Evolutionary conservation across 768 basidiomycete species (phyloP).

Genomic region (Mycena haematopus): DNA sequence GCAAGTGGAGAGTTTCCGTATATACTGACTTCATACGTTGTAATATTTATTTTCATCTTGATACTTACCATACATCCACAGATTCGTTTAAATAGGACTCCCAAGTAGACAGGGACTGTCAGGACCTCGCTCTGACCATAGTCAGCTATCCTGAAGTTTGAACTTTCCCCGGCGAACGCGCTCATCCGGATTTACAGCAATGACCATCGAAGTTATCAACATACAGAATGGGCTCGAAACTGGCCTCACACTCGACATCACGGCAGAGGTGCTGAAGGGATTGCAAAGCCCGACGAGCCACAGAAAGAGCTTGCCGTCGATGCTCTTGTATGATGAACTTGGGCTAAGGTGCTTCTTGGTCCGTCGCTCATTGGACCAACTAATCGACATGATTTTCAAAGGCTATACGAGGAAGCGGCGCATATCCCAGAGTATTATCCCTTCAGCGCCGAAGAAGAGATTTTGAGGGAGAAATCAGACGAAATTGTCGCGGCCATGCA

Average conservation of each 20-base stretch:
- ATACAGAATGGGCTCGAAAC: slow-evolving; percentile 46
- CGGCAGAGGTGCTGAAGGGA: slow-evolving; percentile 20
- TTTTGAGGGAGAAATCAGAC: slow-evolving; percentile 72
- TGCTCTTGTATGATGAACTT: slow-evolving; percentile 69
- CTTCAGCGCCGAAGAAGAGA: slow-evolving; percentile 86
- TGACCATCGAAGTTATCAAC: slow-evolving; percentile 59
- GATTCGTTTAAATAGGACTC: no score
- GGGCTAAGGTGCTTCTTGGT: slow-evolving; percentile 66
- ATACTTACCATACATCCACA: no score
- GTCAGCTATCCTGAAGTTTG: no score
- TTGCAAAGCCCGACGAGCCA: not conserved
- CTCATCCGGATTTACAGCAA: slow-evolving; percentile 24
- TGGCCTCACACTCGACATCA: slow-evolving; percentile 38
- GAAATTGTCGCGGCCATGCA: slow-evolving; percentile 84
- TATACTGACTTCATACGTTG: no score
- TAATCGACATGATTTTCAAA: slow-evolving; percentile 1
- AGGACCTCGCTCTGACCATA: no score
- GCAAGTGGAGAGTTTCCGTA: no score
- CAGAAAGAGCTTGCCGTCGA: slow-evolving; percentile 24
- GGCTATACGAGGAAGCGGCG: slow-evolving; percentile 86
- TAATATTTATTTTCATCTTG: no score
- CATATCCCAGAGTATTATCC: slow-evolving; percentile 86
- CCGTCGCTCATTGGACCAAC: not conserved
- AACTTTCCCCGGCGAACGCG: no score
- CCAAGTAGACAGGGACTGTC: no score